Evolutionary conservation across 371 early-diverging fungal genomes (phyloP).

Genomic region (Choanephora cucurbitarum): DNA sequence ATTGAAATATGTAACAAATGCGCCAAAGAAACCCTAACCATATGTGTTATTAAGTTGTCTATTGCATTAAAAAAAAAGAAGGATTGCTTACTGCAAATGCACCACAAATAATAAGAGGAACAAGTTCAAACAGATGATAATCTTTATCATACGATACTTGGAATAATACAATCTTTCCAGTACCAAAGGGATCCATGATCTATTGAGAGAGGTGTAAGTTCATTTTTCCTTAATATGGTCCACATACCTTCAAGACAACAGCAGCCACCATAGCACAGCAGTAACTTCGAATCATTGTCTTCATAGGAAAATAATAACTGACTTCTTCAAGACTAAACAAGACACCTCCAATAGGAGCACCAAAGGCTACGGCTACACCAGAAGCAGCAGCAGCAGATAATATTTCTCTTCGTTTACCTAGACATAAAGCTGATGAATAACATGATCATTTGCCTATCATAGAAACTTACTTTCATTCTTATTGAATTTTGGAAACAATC

Average conservation of each 20-base stretch:
- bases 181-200: constrained; percentile 86
- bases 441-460: neutral
- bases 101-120: constrained; percentile 82
- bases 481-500: constrained; percentile 80
- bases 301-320: constrained; percentile 88
- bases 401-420: constrained; percentile 77
- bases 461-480: constrained; percentile 71
- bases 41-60: too few relatives aligned
- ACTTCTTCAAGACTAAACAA: constrained; percentile 88
- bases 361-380: constrained; percentile 92
- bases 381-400: constrained; percentile 88
- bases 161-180: constrained; percentile 90
- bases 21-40: constrained; percentile 84
- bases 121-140: constrained; percentile 87
- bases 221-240: constrained; percentile 2
- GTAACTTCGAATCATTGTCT: constrained; percentile 90
- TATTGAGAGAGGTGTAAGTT: constrained; percentile 21
- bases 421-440: neutral
- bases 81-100: constrained; percentile 75
- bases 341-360: constrained; percentile 94
- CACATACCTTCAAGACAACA: constrained; percentile 70
- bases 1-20: constrained; percentile 74
- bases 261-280: constrained; percentile 90
- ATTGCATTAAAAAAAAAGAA: too few relatives aligned
- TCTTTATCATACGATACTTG: constrained; percentile 85